These are phyloP conservation scores for Xylaria sp. DNA, from an alignment of 2,329 filamentous ascomycete genomes.

Conservation along the genomic window DNA sequence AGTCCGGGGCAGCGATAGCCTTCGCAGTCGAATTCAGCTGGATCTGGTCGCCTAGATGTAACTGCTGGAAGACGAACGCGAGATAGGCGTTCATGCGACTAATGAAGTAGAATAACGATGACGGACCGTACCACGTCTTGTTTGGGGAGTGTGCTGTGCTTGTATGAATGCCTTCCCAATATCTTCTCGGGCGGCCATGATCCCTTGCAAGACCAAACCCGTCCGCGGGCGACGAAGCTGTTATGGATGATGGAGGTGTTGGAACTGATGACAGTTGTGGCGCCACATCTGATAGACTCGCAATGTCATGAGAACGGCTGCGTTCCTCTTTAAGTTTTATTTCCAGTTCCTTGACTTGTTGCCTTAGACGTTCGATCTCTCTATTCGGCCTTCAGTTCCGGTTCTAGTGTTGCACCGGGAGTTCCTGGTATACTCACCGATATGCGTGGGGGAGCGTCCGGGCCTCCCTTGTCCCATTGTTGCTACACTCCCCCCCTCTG, in stretches of 20 bases:
- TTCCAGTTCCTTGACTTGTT: slow-evolving; percentile 38
- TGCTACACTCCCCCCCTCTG: slow-evolving; percentile 41
- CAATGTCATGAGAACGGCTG: slow-evolving; percentile 5
- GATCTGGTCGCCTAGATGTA: slow-evolving; percentile 35
- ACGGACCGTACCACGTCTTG: slow-evolving; percentile 45
- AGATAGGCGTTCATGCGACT: slow-evolving; percentile 43
- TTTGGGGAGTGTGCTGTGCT: slow-evolving; percentile 39
- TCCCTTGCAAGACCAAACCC: not conserved
- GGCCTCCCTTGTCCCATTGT: slow-evolving; percentile 36
- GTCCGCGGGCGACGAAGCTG: slow-evolving; percentile 10
- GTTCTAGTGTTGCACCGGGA: not conserved
- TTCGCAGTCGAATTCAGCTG: slow-evolving; percentile 34
- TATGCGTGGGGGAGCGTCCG: slow-evolving; percentile 35
- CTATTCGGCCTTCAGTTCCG: slow-evolving; percentile 13
- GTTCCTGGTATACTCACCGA: slow-evolving; percentile 23
- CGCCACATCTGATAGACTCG: not conserved
- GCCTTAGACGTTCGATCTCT: slow-evolving; percentile 42
- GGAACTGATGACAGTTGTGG: slow-evolving; percentile 5
- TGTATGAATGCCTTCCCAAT: slow-evolving; percentile 43
- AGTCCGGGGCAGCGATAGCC: slow-evolving; percentile 26
- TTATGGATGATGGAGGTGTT: slow-evolving; percentile 19
- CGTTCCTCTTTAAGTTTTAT: slow-evolving; percentile 27
- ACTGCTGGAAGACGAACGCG: slow-evolving; percentile 37
- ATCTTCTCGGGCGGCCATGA: slow-evolving; percentile 4
- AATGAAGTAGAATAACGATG: slow-evolving; percentile 48